phyloP scores from a whole-genome alignment of 2,329 filamentous ascomycete genomes.

The Conoideocrella luteorostrata region DNA sequence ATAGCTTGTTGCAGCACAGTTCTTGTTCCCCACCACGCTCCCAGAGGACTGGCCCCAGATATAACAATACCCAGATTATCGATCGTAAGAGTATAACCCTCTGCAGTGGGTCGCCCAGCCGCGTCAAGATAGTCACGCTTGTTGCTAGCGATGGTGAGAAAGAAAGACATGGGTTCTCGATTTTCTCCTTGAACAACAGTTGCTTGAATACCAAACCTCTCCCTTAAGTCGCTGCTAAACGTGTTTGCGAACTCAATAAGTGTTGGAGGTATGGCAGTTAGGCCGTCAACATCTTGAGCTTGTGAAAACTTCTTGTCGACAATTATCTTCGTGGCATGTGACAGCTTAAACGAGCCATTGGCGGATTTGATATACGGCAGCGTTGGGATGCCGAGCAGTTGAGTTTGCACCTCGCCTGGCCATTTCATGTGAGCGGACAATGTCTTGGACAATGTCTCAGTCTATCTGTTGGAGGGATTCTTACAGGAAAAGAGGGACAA shows the following conservation, averaged over 20 bases:
- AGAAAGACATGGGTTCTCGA: conserved; percentile 23
- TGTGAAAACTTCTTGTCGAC: conserved; percentile 37
- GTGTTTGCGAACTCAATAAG: conserved; percentile 39
- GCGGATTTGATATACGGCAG: conserved; percentile 20
- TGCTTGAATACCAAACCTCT: conserved; percentile 23
- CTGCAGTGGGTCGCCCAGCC: conserved; percentile 38
- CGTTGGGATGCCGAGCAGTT: conserved; percentile 24
- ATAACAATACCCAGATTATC: conserved; percentile 35
- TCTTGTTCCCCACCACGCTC: conserved; percentile 53
- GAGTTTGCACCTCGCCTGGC: neutral
- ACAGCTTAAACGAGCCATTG: conserved; percentile 20
- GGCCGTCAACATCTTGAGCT: conserved; percentile 35
- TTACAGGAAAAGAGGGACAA: neutral
- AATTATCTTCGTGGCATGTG: conserved; percentile 28
- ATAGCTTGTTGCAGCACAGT: conserved; percentile 46
- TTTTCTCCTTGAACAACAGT: conserved; percentile 17
- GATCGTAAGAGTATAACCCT: conserved; percentile 42
- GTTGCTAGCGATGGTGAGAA: conserved; percentile 39
- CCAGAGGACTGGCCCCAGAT: conserved; percentile 45
- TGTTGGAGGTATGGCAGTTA: conserved; percentile 46
- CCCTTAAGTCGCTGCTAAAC: conserved; percentile 32
- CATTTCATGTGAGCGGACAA: neutral
- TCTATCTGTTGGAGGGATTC: neutral
- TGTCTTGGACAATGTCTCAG: neutral
- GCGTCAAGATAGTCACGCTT: conserved; percentile 34